These are phyloP conservation scores for Fragilariopsis cylindrus DNA, from an alignment of 108 stramenopile genomes.

Conservation along the genomic window DNA sequence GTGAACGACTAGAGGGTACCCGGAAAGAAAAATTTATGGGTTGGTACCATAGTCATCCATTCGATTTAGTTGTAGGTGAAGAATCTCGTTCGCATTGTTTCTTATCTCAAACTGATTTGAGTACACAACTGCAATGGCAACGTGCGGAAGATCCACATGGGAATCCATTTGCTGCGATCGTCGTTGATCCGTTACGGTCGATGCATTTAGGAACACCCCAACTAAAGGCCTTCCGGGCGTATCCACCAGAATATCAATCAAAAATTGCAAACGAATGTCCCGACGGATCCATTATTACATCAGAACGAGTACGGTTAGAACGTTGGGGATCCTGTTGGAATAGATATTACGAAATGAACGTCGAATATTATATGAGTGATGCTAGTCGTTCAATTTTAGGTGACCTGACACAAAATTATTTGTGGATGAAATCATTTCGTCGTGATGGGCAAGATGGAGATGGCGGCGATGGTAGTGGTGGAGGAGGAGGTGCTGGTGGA, in stretches of 20 bases:
- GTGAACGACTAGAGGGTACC: constrained; percentile 89
- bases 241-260: constrained; percentile 87
- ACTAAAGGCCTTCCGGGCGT: constrained; percentile 96
- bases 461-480: neutral
- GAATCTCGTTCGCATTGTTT: constrained; percentile 85
- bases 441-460: neutral
- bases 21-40: constrained; percentile 91
- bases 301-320: constrained; percentile 79
- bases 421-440: constrained; percentile 85
- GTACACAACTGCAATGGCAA: constrained; percentile 97
- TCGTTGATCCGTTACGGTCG: constrained; percentile 88
- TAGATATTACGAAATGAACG: constrained; percentile 89
- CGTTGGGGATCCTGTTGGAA: constrained; percentile 97
- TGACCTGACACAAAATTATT: constrained; percentile 79
- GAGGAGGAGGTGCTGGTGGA: neutral
- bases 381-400: constrained; percentile 67
- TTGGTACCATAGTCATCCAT: constrained; percentile 99
- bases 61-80: constrained; percentile 77
- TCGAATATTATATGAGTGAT: constrained; percentile 86
- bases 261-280: constrained; percentile 78
- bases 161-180: constrained; percentile 96
- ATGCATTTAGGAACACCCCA: constrained; percentile 72
- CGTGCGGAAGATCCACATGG: constrained; percentile 94
- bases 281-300: constrained; percentile 76
- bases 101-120: constrained; percentile 91